Base-by-base conservation (phyloP, 345 rosid species). In the Eucalyptus curtisii region DNA sequence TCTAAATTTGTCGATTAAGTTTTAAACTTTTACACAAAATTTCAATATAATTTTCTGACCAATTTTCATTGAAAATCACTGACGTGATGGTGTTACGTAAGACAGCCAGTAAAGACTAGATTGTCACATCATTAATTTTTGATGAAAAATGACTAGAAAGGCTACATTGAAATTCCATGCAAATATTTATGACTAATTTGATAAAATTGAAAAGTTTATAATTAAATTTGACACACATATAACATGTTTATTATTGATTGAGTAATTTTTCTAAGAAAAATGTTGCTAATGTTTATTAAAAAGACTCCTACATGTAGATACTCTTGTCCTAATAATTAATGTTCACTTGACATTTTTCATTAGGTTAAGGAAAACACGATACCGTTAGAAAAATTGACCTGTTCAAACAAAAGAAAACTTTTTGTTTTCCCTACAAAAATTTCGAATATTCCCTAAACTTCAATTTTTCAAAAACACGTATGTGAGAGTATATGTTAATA, bases 141-240 rank as follows among this genome's bases (percentile, higher is more conserved):
- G 0, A 4, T 1, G 1, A 68, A 68, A 68, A 8, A 15, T 31
- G 2, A 16, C 3, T 37, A 37, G 40, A 37, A 37, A 37, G 40
- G 4, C n/a, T n/a, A n/a, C 0, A 9, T 7, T 31, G 7, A 0
- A 68, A 68, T 68, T 1, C 0, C 10, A 1, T 0, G 0, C 5
- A n/a, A n/a, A 64, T 7, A 0, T 64, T n/a, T n/a, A n/a, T n/a
- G 15, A 64, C 1, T 1, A 7, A n/a, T 0, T 64, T 64, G 1
- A 0, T 13, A n/a, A n/a, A 64, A 64, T 64, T 13, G 2, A 7
- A 64, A 64, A 1, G 0, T 30, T 61, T 13, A 64, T 30, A 30
- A 64, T 64, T n/a, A 15, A 64, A 64, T 64, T 64, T n/a, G 0
- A 0, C 3, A 64, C 0, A 0, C 4, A 0, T 6, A n/a, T 7